Evolutionary conservation across 345 rosid genomes (phyloP).

Genomic region (Pseudoturritis turrita): DNA sequence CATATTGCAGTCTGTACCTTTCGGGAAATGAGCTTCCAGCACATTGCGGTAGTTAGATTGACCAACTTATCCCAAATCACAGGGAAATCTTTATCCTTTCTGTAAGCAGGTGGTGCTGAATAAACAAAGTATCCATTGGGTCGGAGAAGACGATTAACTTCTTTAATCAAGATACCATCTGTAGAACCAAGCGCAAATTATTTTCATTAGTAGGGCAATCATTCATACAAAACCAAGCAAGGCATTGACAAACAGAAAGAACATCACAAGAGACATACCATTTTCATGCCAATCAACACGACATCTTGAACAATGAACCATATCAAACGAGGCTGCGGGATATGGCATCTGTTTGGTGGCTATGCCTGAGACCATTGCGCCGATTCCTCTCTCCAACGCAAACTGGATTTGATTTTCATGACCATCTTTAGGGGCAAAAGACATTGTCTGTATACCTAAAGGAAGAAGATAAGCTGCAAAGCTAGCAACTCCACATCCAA

Average conservation of each 20-base stretch:
- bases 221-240: conserved; percentile 10
- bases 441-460: conserved; percentile 76
- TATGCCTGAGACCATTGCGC: conserved; percentile 86
- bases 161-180: conserved; percentile 93
- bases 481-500: conserved; percentile 99
- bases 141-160: conserved; percentile 74
- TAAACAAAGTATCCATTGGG: conserved; percentile 85
- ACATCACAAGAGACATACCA: conserved; percentile 43
- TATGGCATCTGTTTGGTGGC: conserved; percentile 92
- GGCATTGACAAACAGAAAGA: neutral
- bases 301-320: conserved; percentile 98
- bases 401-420: conserved; percentile 99
- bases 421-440: conserved; percentile 97
- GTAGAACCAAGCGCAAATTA: conserved; percentile 13
- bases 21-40: conserved; percentile 89
- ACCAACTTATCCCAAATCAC: conserved; percentile 80
- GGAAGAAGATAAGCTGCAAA: conserved; percentile 94
- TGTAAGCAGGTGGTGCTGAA: conserved; percentile 95
- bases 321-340: conserved; percentile 86
- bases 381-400: conserved; percentile 92
- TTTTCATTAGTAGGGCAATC: neutral
- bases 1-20: conserved; percentile 93
- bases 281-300: conserved; percentile 98
- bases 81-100: conserved; percentile 83
- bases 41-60: conserved; percentile 80